Evolutionary conservation across 2,329 filamentous ascomycete species (phyloP).

Genomic region (Xylaria sp.): DNA sequence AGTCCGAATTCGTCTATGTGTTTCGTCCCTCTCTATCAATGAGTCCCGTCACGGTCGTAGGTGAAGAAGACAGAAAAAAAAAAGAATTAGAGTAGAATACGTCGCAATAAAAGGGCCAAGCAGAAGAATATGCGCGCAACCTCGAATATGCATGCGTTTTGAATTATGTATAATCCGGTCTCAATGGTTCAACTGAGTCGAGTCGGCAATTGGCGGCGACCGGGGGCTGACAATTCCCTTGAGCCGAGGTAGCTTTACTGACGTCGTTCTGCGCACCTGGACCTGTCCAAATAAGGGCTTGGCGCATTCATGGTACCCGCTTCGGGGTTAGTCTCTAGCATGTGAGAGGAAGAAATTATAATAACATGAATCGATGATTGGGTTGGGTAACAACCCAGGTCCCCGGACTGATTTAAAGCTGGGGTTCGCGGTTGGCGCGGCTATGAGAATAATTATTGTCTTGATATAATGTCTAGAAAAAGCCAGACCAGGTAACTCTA

Average conservation of each 20-base stretch:
- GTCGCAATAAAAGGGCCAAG: background rate
- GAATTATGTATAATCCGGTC: no score
- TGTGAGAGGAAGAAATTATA: slow-evolving; percentile 3
- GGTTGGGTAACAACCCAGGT: background rate
- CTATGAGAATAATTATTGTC: background rate
- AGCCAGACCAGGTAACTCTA: no score
- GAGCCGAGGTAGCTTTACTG: slow-evolving; percentile 7
- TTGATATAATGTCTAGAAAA: background rate
- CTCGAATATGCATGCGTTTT: background rate
- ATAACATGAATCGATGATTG: background rate
- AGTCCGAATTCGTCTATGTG: background rate
- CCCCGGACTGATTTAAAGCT: background rate
- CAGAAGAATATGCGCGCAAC: background rate
- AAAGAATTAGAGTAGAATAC: background rate
- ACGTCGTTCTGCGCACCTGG: background rate
- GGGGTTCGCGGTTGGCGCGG: slow-evolving; percentile 6
- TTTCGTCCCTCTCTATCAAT: background rate
- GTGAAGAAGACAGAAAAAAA: background rate
- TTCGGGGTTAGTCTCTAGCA: background rate
- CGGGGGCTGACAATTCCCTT: background rate
- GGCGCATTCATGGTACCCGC: background rate
- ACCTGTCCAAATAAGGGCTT: background rate
- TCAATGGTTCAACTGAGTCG: background rate
- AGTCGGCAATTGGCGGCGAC: slow-evolving; percentile 35
- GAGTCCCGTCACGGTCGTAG: background rate